phyloP scores from a whole-genome alignment of 352 stramenopile genomes.

The Phytophthora colocasiae region DNA sequence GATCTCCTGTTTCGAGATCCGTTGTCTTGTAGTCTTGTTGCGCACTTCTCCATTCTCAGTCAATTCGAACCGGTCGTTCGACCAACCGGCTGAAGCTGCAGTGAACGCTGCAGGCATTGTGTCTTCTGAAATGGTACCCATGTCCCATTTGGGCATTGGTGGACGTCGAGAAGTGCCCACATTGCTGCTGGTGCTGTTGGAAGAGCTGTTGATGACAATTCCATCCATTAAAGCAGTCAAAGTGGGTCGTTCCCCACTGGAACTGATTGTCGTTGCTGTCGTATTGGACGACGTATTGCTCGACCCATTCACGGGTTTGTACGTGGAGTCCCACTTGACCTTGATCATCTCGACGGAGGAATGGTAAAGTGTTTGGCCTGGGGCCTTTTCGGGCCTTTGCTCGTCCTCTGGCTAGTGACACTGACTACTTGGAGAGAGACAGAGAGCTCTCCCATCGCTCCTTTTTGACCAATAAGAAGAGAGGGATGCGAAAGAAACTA shows the following conservation, averaged over 20 bases:
- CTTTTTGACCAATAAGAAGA: conserved; percentile 23
- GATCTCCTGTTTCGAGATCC: conserved; percentile 80
- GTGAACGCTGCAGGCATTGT: conserved; percentile 52
- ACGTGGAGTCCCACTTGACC: conserved; percentile 74
- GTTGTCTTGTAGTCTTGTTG: conserved; percentile 46
- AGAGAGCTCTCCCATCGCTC: conserved; percentile 14
- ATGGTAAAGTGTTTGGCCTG: neutral
- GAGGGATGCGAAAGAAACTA: conserved; percentile 30
- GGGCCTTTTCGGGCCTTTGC: neutral
- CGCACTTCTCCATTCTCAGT: conserved; percentile 64
- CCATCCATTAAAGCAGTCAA: conserved; percentile 56
- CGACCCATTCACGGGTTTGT: conserved; percentile 25
- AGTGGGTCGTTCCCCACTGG: conserved; percentile 15
- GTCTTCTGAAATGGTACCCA: conserved; percentile 84
- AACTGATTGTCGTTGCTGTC: neutral
- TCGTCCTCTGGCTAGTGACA: conserved; percentile 27
- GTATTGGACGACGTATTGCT: neutral
- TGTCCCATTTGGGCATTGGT: conserved; percentile 56
- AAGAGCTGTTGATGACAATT: conserved; percentile 37
- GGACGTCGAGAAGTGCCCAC: conserved; percentile 20
- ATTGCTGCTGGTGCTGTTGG: conserved; percentile 23
- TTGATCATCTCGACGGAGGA: conserved; percentile 55
- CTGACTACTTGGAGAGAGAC: conserved; percentile 26
- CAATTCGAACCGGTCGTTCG: conserved; percentile 66
- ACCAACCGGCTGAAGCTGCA: conserved; percentile 53